A percentile compares a stretch with the other conserved stretches of the same genome.
Conservation (phyloP, 805 yeast species). For the Saturnispora zaruensis region DNA sequence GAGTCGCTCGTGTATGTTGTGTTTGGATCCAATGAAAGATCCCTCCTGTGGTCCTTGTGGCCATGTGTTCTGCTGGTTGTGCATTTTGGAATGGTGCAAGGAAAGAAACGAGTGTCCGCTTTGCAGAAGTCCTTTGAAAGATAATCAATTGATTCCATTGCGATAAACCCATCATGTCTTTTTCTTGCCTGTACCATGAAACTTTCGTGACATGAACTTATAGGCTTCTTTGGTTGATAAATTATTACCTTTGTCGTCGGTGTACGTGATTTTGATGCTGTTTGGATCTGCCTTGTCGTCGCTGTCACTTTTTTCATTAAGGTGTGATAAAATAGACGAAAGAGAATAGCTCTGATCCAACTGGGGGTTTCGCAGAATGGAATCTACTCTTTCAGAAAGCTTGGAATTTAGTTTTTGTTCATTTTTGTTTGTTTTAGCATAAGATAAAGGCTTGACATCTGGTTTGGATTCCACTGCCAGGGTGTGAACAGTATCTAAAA, state of each 20-base stretch:
- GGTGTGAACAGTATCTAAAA: constrained; percentile 17
- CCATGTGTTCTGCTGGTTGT: constrained; percentile 87
- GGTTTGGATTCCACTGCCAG: constrained; percentile 15
- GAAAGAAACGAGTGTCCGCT: constrained; percentile 88
- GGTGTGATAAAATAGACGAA: constrained; percentile 9
- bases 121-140: constrained; percentile 64
- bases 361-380: neutral
- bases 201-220: constrained; percentile 66
- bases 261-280: constrained; percentile 46
- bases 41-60: constrained; percentile 90
- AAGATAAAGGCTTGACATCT: neutral
- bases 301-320: constrained; percentile 8
- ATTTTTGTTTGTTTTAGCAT: neutral
- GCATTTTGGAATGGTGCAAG: constrained; percentile 82
- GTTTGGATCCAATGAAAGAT: constrained; percentile 68
- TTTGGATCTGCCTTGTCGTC: constrained; percentile 20
- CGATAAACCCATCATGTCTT: constrained; percentile 22
- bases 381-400: neutral
- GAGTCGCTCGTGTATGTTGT: constrained; percentile 75
- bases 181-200: constrained; percentile 49
- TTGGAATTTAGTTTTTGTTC: neutral
- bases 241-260: constrained; percentile 54
- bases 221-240: constrained; percentile 64
- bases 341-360: constrained; percentile 7
- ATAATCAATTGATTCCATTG: constrained; percentile 55